phyloP scores from a whole-genome alignment of 1,284 basidiomycete genomes.

The Quambalaria eucalypti region DNA sequence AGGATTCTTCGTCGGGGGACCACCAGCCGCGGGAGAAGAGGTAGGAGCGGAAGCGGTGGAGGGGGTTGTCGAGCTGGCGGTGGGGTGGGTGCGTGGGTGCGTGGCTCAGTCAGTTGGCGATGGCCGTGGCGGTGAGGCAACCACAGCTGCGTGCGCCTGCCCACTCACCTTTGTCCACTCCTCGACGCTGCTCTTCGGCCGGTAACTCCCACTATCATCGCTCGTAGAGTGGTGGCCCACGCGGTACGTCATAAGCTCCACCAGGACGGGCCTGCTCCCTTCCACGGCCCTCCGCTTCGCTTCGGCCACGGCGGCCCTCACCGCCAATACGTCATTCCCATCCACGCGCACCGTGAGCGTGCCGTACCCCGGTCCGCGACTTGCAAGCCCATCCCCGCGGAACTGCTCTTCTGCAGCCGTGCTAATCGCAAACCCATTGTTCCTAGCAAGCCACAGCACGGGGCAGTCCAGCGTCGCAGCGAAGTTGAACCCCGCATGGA shows the following conservation, averaged over 20 bases:
- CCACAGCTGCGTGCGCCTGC: not conserved
- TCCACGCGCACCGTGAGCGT: slow-evolving; percentile 62
- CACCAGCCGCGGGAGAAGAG: slow-evolving; percentile 72
- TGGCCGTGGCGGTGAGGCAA: no score
- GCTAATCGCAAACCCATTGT: slow-evolving; percentile 88
- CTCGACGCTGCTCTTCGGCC: slow-evolving; percentile 12
- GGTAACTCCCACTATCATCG: slow-evolving; percentile 83
- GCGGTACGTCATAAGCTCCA: slow-evolving; percentile 57
- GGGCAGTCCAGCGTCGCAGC: slow-evolving; percentile 33
- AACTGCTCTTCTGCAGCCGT: slow-evolving; percentile 84
- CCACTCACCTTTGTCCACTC: slow-evolving; percentile 1
- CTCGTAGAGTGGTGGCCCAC: slow-evolving; percentile 92
- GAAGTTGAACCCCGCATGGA: slow-evolving; percentile 53
- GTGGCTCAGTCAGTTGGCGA: no score
- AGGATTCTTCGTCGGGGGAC: slow-evolving; percentile 65
- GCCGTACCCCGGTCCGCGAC: slow-evolving; percentile 85
- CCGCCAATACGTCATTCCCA: slow-evolving; percentile 85
- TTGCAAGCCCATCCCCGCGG: slow-evolving; percentile 49
- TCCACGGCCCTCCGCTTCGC: slow-evolving; percentile 68
- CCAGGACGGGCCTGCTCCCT: slow-evolving; percentile 65
- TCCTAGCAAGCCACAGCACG: slow-evolving; percentile 50
- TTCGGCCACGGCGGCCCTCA: slow-evolving; percentile 69
- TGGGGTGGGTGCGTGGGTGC: no score
- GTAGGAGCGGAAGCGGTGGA: slow-evolving; percentile 71
- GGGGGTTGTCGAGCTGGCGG: slow-evolving; percentile 62